Conservation (phyloP, 495 filamentous ascomycete genomes). For the Talaromyces nanjingensis region DNA sequence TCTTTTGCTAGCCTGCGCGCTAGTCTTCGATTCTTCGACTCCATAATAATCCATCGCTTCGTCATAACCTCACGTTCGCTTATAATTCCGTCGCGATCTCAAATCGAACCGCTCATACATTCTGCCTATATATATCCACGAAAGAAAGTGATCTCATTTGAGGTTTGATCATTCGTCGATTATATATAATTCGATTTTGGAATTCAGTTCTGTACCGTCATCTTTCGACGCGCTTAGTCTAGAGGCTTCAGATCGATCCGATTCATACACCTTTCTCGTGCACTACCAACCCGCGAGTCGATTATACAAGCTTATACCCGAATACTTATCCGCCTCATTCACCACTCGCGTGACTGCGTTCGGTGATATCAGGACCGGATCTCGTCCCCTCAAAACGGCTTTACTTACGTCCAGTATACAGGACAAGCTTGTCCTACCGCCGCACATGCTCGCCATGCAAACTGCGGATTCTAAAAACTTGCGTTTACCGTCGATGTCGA, state of each 20-base stretch:
- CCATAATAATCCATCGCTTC: neutral
- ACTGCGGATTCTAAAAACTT: constrained; percentile 55
- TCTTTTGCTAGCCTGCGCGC: neutral
- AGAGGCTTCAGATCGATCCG: neutral
- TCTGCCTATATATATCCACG: neutral
- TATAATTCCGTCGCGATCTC: neutral
- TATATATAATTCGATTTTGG: neutral
- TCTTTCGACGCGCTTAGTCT: neutral
- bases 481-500: constrained; percentile 56
- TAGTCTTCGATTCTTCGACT: neutral
- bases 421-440: constrained; percentile 69
- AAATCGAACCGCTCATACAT: neutral
- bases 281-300: neutral
- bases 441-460: constrained; percentile 85
- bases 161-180: neutral
- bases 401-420: constrained; percentile 57
- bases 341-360: constrained; percentile 5
- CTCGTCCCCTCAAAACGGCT: constrained; percentile 54
- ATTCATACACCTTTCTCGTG: neutral
- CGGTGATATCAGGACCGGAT: constrained; percentile 12
- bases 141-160: neutral
- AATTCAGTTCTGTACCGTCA: neutral
- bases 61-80: neutral
- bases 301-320: neutral
- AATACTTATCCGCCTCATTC: neutral